A percentile compares a stretch with the other conserved stretches of the same genome.
Conservation (phyloP, 169 alveolate species). For the Plasmodium inui region DNA sequence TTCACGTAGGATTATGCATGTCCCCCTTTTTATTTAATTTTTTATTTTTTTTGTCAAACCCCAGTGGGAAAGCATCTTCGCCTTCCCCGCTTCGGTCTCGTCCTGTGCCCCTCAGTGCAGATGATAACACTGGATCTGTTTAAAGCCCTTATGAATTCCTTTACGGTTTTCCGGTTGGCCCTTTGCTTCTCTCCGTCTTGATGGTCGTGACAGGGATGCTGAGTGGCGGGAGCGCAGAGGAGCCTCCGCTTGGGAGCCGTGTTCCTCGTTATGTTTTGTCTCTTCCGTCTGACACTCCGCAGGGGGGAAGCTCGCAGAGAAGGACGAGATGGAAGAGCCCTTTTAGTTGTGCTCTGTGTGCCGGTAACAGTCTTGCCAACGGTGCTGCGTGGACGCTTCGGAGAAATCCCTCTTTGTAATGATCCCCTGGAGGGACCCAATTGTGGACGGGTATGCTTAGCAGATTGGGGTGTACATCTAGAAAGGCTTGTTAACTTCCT, state of each 20-base stretch:
- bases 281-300: not conserved
- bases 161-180: constrained; percentile 14
- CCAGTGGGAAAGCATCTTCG: not conserved
- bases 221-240: not conserved
- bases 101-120: constrained; percentile 16
- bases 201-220: not conserved
- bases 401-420: not conserved
- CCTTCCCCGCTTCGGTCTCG: not conserved
- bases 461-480: not conserved
- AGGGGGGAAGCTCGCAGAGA: not conserved
- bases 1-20: not conserved
- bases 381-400: not conserved
- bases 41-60: not conserved
- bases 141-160: constrained; percentile 16
- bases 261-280: not conserved
- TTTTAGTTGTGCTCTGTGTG: not conserved
- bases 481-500: not conserved
- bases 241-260: not conserved
- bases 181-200: not conserved
- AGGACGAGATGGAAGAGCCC: not conserved
- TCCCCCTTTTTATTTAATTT: not conserved
- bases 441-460: not conserved
- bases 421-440: not conserved
- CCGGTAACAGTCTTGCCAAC: not conserved
- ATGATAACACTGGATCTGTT: constrained; percentile 40